These are phyloP conservation scores for Gonapodya prolifera DNA, from an alignment of 192 early-diverging fungal genomes.

Conservation along the genomic window DNA sequence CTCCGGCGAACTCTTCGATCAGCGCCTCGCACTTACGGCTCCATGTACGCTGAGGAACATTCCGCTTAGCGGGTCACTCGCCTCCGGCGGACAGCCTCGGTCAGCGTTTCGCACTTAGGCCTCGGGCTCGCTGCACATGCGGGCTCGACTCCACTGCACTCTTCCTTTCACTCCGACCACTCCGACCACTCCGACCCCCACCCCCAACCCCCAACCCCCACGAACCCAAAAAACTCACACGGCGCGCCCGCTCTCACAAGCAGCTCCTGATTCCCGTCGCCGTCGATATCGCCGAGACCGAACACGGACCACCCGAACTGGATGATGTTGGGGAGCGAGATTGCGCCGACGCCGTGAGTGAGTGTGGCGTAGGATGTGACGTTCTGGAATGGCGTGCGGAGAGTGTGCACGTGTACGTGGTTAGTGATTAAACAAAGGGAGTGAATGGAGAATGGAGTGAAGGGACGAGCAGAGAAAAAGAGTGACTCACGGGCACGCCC, in stretches of 20 bases:
- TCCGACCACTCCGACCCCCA: too few species aligned
- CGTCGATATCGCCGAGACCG: neutral
- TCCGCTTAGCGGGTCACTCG: too few species aligned
- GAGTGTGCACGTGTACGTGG: too few species aligned
- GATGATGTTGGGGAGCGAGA: neutral
- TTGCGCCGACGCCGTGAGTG: neutral
- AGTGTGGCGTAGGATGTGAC: neutral
- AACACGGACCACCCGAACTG: neutral
- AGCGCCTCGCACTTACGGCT: too few species aligned
- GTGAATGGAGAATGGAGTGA: neutral
- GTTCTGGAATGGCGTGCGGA: neutral
- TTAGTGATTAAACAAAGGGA: neutral
- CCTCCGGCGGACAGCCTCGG: neutral
- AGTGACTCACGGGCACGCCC: neutral
- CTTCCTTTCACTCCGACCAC: neutral
- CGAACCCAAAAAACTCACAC: neutral
- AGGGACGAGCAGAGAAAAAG: too few species aligned
- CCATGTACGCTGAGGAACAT: too few species aligned
- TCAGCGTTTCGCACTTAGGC: too few species aligned
- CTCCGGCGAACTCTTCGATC: neutral
- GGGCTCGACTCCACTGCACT: too few species aligned
- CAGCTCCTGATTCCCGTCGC: neutral
- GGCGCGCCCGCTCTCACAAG: neutral
- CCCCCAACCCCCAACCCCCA: neutral
- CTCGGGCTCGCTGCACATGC: too few species aligned